These are phyloP conservation scores for Quercus variabilis DNA, from an alignment of 306 rosid species.

Conservation along the genomic window DNA sequence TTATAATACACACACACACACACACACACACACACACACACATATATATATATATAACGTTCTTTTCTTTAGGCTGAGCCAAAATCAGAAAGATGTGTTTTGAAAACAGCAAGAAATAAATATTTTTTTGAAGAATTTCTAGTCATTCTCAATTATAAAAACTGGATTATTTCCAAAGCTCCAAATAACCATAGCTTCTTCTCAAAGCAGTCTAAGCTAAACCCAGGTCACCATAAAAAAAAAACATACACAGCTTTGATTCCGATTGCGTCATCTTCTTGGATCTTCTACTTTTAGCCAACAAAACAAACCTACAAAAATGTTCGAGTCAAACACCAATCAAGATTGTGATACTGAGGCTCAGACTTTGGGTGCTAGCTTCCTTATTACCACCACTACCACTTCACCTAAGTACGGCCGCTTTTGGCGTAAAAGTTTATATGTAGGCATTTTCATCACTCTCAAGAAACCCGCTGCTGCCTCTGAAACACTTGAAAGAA, in stretches of 20 bases:
- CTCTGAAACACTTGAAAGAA: constrained; percentile 10
- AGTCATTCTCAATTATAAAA: no score
- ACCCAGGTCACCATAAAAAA: no score
- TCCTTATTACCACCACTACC: constrained; percentile 1
- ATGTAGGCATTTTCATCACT: constrained; percentile 26
- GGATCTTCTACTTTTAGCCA: neutral
- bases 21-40: no score
- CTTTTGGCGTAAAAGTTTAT: constrained; percentile 27
- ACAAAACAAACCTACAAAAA: neutral
- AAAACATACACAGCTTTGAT: neutral
- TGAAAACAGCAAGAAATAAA: no score
- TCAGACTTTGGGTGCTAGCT: constrained; percentile 20
- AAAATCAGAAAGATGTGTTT: no score
- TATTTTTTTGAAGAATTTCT: no score
- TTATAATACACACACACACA: no score
- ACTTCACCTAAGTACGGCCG: neutral
- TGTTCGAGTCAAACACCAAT: constrained; percentile 8
- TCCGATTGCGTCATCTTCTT: neutral
- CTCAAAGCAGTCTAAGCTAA: no score
- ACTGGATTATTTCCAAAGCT: no score
- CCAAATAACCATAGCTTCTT: no score
- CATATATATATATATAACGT: no score
- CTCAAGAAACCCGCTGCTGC: neutral
- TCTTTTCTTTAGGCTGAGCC: no score
- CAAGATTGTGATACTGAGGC: neutral